These are phyloP conservation scores for Holtermanniella nyarrowii DNA, from an alignment of 768 basidiomycete species.

Conservation along the genomic window DNA sequence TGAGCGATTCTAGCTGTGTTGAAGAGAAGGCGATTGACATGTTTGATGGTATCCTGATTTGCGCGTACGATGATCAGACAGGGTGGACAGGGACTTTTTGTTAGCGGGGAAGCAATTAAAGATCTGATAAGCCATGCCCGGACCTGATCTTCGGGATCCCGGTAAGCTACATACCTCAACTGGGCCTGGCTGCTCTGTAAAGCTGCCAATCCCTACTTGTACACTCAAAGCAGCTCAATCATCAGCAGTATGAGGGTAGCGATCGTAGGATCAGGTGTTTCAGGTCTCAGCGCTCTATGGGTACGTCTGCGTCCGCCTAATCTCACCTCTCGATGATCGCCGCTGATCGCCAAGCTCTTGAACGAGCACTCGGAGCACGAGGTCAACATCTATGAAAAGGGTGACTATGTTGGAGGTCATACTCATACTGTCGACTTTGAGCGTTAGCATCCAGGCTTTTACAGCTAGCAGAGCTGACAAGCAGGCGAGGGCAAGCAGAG, in stretches of 20 bases:
- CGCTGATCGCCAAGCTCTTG: constrained; percentile 46
- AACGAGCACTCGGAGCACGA: constrained; percentile 65
- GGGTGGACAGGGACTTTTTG: too few species aligned
- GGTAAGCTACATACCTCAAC: too few species aligned
- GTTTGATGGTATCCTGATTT: too few species aligned
- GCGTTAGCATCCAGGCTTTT: constrained; percentile 16
- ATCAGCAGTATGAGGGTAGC: constrained; percentile 46
- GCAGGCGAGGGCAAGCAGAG: constrained; percentile 32
- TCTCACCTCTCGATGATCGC: neutral
- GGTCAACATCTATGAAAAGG: constrained; percentile 65
- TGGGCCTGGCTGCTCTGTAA: too few species aligned
- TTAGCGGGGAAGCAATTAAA: neutral
- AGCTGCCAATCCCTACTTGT: too few species aligned
- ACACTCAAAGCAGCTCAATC: too few species aligned
- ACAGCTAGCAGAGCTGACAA: neutral
- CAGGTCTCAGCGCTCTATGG: constrained; percentile 69
- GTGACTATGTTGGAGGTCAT: constrained; percentile 59
- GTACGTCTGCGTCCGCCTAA: constrained; percentile 40
- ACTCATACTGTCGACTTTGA: constrained; percentile 59
- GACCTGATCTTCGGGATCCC: too few species aligned
- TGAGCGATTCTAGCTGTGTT: constrained; percentile 57
- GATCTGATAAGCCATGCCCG: neutral
- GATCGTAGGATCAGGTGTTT: constrained; percentile 66
- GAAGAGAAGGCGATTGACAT: constrained; percentile 39
- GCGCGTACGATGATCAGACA: too few species aligned